Conservation (phyloP, 371 early-diverging fungal genomes). For the Entomophthora muscae region DNA sequence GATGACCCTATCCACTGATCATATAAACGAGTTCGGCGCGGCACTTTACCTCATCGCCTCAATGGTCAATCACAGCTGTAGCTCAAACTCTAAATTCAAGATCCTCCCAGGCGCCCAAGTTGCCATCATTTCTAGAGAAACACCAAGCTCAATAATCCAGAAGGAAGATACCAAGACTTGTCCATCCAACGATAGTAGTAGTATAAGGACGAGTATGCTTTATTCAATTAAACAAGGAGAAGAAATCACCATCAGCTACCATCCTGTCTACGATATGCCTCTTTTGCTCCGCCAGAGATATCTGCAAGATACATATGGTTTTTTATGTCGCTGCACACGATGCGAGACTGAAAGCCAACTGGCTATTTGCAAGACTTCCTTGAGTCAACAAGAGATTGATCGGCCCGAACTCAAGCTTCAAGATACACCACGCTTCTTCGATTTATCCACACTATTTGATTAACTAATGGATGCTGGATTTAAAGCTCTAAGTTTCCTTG, state of each 20-base stretch:
- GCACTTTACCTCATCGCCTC: neutral
- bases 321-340: neutral
- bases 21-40: neutral
- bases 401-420: neutral
- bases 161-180: too few species aligned
- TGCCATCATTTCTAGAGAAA: neutral
- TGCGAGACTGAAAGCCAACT: neutral
- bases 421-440: neutral
- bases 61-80: slow-evolving; percentile 1
- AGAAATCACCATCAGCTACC: neutral
- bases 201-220: too few species aligned
- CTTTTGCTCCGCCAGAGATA: neutral
- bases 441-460: slow-evolving; percentile 2
- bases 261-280: neutral
- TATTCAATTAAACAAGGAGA: neutral
- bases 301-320: neutral
- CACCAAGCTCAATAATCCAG: neutral
- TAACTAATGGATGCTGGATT: too few species aligned
- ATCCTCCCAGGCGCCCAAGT: neutral
- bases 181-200: too few species aligned
- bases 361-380: neutral
- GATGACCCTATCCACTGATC: neutral
- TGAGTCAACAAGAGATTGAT: neutral
- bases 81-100: slow-evolving; percentile 1
- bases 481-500: too few species aligned